Percentiles rank a stretch among this genome's conserved stretches.
These are phyloP conservation scores for Cystobasidium onofrii DNA, from an alignment of 768 basidiomycete species.

Conservation along the genomic window DNA sequence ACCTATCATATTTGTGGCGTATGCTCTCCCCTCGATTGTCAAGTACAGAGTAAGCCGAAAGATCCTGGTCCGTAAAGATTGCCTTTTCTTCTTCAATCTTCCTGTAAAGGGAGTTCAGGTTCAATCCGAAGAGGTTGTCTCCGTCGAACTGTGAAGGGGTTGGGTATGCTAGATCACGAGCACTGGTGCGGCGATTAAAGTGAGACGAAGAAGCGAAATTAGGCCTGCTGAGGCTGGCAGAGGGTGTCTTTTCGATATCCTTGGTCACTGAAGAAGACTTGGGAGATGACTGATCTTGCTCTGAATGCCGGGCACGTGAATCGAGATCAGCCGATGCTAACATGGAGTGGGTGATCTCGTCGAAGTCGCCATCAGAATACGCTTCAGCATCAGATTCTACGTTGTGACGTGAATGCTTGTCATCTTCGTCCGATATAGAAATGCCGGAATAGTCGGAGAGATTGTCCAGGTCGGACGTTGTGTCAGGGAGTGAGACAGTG, in stretches of 20 bases:
- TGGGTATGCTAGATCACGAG: background rate
- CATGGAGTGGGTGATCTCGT: constrained; percentile 5
- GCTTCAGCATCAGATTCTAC: background rate
- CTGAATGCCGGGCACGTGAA: background rate
- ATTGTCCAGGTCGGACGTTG: background rate
- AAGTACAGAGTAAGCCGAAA: background rate
- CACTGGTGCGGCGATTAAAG: background rate
- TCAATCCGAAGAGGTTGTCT: background rate
- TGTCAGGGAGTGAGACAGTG: background rate
- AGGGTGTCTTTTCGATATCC: background rate
- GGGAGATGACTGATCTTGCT: background rate
- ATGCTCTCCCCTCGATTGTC: background rate
- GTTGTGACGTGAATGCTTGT: background rate
- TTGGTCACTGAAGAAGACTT: background rate
- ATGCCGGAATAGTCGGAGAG: constrained; percentile 4
- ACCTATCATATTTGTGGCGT: background rate
- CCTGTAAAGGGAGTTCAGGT: background rate
- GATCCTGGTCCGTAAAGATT: background rate
- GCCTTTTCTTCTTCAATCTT: background rate
- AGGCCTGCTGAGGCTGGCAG: background rate
- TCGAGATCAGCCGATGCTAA: background rate
- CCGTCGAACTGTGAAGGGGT: background rate
- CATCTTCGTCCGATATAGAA: background rate
- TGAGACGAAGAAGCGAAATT: background rate
- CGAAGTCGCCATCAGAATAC: background rate